These are phyloP conservation scores for Lactuca sativa DNA, from an alignment of 129 eudicot species.

Conservation along the genomic window DNA sequence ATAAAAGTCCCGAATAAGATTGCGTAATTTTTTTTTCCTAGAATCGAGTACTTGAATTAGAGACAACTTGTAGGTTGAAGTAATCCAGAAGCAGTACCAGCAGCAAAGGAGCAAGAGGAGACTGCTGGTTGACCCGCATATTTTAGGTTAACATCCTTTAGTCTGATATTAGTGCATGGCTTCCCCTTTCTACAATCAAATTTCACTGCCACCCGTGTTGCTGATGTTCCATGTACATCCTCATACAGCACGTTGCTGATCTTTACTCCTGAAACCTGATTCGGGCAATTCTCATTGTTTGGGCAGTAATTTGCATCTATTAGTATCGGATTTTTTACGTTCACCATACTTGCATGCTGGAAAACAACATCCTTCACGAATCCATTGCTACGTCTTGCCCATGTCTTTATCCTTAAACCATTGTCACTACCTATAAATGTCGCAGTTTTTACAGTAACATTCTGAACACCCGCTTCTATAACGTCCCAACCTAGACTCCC, in stretches of 20 bases:
- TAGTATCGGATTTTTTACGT: background rate
- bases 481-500: constrained; percentile 3
- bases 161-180: constrained; percentile 18
- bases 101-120: constrained; percentile 1
- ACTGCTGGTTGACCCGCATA: too few species aligned
- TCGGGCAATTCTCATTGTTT: too few species aligned
- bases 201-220: too few species aligned
- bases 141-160: too few species aligned
- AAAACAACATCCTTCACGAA: background rate
- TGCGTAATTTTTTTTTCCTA: background rate
- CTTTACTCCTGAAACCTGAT: too few species aligned
- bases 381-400: constrained; percentile 23
- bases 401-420: constrained; percentile 26
- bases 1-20: background rate
- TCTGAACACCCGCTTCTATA: constrained; percentile 2
- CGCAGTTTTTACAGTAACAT: constrained; percentile 7
- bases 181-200: constrained; percentile 3
- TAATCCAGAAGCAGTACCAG: background rate
- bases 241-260: too few species aligned
- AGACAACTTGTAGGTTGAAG: constrained; percentile 9
- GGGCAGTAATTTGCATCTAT: too few species aligned
- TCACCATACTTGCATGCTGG: too few species aligned
- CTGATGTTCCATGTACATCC: too few species aligned
- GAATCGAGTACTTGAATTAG: background rate
- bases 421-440: constrained; percentile 7